A percentile compares a stretch with the other conserved stretches of the same genome.
Evolutionary conservation across 176 grass and related monocot species (phyloP).

Genomic region (Oryza meridionalis): DNA sequence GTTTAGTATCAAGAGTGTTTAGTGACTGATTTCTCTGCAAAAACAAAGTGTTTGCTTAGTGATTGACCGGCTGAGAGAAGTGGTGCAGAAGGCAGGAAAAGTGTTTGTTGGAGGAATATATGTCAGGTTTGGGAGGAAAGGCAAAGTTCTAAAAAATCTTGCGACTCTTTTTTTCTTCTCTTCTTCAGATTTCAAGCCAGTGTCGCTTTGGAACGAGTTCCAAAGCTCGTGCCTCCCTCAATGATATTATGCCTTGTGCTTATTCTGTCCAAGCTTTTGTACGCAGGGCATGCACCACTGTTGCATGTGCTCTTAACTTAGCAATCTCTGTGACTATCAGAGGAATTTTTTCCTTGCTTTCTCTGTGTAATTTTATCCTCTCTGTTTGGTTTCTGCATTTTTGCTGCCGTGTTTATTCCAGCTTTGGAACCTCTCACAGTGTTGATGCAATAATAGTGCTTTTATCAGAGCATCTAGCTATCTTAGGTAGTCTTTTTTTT

Average conservation of each 20-base stretch:
- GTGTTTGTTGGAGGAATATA: conserved; percentile 47
- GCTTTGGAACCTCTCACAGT: conserved; percentile 42
- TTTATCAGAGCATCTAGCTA: conserved; percentile 33
- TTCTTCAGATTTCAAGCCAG: neutral
- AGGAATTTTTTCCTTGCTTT: conserved; percentile 21
- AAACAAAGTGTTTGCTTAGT: conserved; percentile 10
- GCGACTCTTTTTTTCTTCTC: neutral
- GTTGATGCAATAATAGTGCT: conserved; percentile 52
- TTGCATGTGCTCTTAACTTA: conserved; percentile 39
- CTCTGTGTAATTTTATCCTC: conserved; percentile 17
- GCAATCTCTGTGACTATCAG: conserved; percentile 12
- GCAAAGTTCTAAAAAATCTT: conserved; percentile 40
- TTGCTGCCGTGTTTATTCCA: conserved; percentile 25
- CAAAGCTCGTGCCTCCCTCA: conserved; percentile 31
- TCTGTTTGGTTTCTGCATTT: conserved; percentile 15
- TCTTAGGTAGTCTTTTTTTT: conserved; percentile 15
- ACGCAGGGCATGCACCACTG: conserved; percentile 27
- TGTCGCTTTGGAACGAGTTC: conserved; percentile 24
- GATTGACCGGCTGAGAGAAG: neutral
- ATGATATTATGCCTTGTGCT: conserved; percentile 55
- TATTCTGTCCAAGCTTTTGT: conserved; percentile 60
- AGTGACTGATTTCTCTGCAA: neutral
- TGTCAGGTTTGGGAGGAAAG: conserved; percentile 22
- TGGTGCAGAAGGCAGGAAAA: conserved; percentile 30
- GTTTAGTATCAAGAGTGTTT: neutral